Conservation (phyloP, 2,329 filamentous ascomycete genomes). For the Trichoderma endophyticum region DNA sequence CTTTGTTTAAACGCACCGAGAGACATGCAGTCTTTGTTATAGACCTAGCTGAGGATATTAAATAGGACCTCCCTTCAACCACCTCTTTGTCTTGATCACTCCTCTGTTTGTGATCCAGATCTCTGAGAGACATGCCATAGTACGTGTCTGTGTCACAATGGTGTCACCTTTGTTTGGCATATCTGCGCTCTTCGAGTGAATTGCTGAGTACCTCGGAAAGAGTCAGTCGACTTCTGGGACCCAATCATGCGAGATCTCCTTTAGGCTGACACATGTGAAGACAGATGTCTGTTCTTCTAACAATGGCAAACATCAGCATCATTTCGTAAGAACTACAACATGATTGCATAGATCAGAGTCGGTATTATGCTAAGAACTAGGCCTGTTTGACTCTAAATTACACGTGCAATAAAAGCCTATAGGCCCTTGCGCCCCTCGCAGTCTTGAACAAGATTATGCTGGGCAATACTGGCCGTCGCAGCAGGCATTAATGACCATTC, state of each 20-base stretch:
- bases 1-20: background rate
- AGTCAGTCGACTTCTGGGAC: background rate
- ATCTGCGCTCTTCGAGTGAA: background rate
- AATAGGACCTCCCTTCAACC: background rate
- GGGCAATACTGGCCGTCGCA: background rate
- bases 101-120: background rate
- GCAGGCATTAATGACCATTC: background rate
- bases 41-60: background rate
- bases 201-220: background rate
- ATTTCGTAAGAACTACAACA: background rate
- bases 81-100: background rate
- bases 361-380: background rate
- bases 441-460: background rate
- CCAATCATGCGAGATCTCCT: background rate
- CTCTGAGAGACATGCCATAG: background rate
- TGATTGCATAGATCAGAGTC: background rate
- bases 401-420: background rate
- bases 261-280: background rate
- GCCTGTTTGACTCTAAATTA: background rate
- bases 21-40: background rate
- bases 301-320: background rate
- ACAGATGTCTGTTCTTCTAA: background rate
- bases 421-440: background rate
- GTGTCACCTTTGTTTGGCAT: background rate
- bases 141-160: background rate